These are phyloP conservation scores for Termitomyces heimii DNA, from an alignment of 768 basidiomycete genomes.

Conservation along the genomic window DNA sequence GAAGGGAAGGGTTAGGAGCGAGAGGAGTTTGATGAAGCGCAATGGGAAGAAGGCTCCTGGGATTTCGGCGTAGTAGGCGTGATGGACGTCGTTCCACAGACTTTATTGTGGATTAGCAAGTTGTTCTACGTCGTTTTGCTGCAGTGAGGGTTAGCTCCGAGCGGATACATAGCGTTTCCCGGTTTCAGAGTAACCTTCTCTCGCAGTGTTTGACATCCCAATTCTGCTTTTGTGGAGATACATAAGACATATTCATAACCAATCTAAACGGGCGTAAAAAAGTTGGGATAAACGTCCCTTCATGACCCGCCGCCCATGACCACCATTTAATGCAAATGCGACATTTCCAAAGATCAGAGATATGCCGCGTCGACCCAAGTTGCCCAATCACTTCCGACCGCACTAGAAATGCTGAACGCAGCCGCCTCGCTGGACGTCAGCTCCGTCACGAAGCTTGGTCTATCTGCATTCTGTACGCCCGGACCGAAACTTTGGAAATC, in stretches of 20 bases:
- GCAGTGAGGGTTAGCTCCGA: too few relatives aligned
- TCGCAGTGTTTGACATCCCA: too few relatives aligned
- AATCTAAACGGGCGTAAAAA: too few relatives aligned
- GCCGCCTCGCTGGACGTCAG: conserved; percentile 31
- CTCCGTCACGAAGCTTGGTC: conserved; percentile 34
- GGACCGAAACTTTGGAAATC: conserved; percentile 40
- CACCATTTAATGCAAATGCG: background rate
- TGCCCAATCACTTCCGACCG: conserved; percentile 39
- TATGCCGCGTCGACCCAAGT: conserved; percentile 41
- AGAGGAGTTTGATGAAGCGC: conserved; percentile 45
- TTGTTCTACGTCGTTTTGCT: too few relatives aligned
- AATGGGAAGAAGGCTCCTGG: conserved; percentile 50
- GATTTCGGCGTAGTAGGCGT: background rate
- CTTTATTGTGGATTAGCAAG: too few relatives aligned
- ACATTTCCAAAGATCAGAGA: conserved; percentile 1
- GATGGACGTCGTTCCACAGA: too few relatives aligned
- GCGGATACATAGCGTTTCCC: too few relatives aligned
- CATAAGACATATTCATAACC: too few relatives aligned
- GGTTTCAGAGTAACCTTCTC: too few relatives aligned
- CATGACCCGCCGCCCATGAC: too few relatives aligned
- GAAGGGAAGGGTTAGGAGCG: conserved; percentile 45
- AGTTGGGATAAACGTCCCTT: too few relatives aligned
- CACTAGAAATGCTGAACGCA: conserved; percentile 34
- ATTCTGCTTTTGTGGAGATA: too few relatives aligned
- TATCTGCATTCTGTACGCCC: conserved; percentile 27